Percentiles rank a stretch among this genome's conserved stretches.
Conservation (phyloP, 176 grass and related monocot genomes). For the Elymus sibiricus region DNA sequence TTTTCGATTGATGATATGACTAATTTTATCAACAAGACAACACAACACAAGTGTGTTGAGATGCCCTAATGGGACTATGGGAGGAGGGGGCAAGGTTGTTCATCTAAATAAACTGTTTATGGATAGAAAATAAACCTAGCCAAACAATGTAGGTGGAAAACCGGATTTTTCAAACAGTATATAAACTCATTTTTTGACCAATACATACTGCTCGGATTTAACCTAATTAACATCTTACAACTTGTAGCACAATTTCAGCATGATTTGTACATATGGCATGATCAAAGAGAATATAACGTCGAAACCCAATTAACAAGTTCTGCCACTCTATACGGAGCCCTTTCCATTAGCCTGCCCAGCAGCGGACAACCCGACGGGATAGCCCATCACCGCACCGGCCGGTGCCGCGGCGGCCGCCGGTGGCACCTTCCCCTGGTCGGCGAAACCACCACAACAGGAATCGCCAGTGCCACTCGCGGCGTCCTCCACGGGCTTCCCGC, state of each 20-base stretch:
- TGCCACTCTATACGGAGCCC: not conserved
- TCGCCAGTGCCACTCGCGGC: not conserved
- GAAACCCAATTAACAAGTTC: not conserved
- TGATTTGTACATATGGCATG: not conserved
- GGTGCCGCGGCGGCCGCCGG: not conserved
- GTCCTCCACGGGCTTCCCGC: not conserved
- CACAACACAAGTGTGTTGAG: too few species aligned
- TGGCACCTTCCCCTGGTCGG: not conserved
- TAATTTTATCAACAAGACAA: too few species aligned
- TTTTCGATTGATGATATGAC: too few species aligned
- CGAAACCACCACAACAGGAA: not conserved
- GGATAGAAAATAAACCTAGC: too few species aligned
- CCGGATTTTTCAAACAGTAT: not conserved
- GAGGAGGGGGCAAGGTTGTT: too few species aligned
- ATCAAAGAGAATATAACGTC: not conserved
- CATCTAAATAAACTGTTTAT: too few species aligned
- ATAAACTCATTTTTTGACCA: not conserved
- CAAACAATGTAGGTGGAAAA: too few species aligned
- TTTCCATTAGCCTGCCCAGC: not conserved
- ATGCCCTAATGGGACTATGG: too few species aligned
- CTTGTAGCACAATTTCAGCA: not conserved
- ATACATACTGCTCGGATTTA: not conserved
- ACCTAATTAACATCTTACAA: not conserved
- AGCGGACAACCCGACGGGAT: constrained; percentile 18
- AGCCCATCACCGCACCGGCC: constrained; percentile 41